Conservation (phyloP, 345 rosid species). For the Brassica napus region Da-Ae NC_063438.1:21553501-21554000, state of each 20-base stretch:
- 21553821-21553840: slow-evolving; percentile 7
- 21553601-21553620: slow-evolving; percentile 81
- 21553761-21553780: slow-evolving; percentile 10
- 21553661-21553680: not conserved
- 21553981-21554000: slow-evolving; percentile 64
- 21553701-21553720: slow-evolving; percentile 1
- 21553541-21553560: slow-evolving; percentile 91
- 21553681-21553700: not conserved
- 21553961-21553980: slow-evolving; percentile 47
- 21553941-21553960: slow-evolving; percentile 47
- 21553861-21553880: slow-evolving; percentile 54
- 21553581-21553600: slow-evolving; percentile 76
- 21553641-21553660: slow-evolving; percentile 4
- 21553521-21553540: slow-evolving; percentile 89
- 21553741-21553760: slow-evolving; percentile 8
- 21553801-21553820: slow-evolving; percentile 12
- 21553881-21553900: slow-evolving; percentile 96
- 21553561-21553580: slow-evolving; percentile 82
- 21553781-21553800: not conserved
- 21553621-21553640: slow-evolving; percentile 36
- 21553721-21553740: slow-evolving; percentile 2
- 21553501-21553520: slow-evolving; percentile 92
- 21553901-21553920: slow-evolving; percentile 61
- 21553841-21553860: slow-evolving; percentile 6
- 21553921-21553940: slow-evolving; percentile 33